Conservation (phyloP, 73 alveolate genomes). For the Paramecium caudatum region DNA sequence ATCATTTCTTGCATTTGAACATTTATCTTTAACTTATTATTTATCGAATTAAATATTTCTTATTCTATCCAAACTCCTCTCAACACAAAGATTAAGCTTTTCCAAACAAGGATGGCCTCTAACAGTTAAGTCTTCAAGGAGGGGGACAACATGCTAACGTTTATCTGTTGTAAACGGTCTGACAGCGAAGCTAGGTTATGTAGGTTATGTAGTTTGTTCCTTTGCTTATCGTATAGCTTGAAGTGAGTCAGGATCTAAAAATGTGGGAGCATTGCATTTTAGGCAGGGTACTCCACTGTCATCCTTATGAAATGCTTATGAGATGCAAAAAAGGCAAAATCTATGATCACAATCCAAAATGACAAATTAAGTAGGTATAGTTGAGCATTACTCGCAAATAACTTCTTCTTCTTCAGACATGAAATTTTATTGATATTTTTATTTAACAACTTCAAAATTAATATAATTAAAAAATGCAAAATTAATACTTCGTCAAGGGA, state of each 20-base stretch:
- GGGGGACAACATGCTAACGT: constrained; percentile 14
- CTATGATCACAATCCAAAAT: constrained; percentile 57
- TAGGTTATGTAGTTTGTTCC: neutral
- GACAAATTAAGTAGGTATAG: constrained; percentile 34
- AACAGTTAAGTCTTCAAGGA: neutral
- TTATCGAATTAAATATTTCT: constrained; percentile 57
- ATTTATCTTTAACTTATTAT: constrained; percentile 14
- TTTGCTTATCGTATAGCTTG: constrained; percentile 7
- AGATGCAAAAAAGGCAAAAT: constrained; percentile 58
- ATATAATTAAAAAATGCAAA: constrained; percentile 38
- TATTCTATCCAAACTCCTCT: constrained; percentile 52
- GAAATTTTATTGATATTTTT: constrained; percentile 19
- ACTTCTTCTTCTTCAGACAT: constrained; percentile 60
- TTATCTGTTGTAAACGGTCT: constrained; percentile 64
- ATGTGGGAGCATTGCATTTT: constrained; percentile 29
- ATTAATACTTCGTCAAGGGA: constrained; percentile 64
- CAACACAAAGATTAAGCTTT: constrained; percentile 46
- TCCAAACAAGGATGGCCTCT: constrained; percentile 70
- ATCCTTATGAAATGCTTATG: constrained; percentile 56
- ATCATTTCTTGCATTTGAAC: neutral
- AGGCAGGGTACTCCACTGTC: constrained; percentile 67
- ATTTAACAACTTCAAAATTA: constrained; percentile 7
- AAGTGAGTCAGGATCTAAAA: constrained; percentile 39
- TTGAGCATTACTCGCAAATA: constrained; percentile 48
- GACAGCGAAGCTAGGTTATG: neutral